Evolutionary conservation across 352 stramenopile genomes (phyloP).

Genomic region (Pythium utonaiense): DNA sequence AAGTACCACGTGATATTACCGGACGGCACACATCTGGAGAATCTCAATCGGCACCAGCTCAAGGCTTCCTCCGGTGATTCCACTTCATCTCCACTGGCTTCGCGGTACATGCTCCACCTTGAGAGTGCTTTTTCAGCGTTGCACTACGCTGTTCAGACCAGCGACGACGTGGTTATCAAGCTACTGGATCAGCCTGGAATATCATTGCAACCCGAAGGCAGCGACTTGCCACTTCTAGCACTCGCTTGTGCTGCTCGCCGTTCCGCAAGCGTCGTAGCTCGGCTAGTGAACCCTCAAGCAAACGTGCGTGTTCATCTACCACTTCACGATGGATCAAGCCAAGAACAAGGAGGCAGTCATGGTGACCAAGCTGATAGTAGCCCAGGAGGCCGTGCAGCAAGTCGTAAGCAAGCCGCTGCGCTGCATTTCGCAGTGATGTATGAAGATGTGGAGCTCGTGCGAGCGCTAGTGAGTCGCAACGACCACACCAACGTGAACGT

Average conservation of each 20-base stretch:
- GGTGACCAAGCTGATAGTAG: neutral
- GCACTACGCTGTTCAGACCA: constrained; percentile 58
- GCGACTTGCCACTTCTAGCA: constrained; percentile 49
- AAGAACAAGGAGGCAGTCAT: constrained; percentile 10
- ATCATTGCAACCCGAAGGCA: constrained; percentile 40
- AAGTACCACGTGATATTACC: constrained; percentile 60
- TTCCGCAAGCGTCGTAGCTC: constrained; percentile 34
- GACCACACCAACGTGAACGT: constrained; percentile 57
- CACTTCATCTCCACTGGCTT: neutral
- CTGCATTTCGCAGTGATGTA: constrained; percentile 71
- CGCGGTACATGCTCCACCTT: constrained; percentile 42
- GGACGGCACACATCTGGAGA: constrained; percentile 37
- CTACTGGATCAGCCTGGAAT: constrained; percentile 33
- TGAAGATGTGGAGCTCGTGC: constrained; percentile 40
- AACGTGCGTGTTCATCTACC: constrained; percentile 65
- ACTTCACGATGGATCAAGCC: constrained; percentile 26
- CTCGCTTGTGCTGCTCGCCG: constrained; percentile 52
- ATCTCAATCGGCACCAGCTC: constrained; percentile 40
- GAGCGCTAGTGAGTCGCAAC: constrained; percentile 28
- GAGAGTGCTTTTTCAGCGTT: constrained; percentile 52
- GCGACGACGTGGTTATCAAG: constrained; percentile 30
- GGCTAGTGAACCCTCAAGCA: constrained; percentile 41
- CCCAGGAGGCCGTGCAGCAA: neutral
- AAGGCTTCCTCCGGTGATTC: constrained; percentile 7
- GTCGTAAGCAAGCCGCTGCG: constrained; percentile 44